Base-by-base conservation (phyloP, 352 stramenopile species). In the Phytophthora fragariae region DNA sequence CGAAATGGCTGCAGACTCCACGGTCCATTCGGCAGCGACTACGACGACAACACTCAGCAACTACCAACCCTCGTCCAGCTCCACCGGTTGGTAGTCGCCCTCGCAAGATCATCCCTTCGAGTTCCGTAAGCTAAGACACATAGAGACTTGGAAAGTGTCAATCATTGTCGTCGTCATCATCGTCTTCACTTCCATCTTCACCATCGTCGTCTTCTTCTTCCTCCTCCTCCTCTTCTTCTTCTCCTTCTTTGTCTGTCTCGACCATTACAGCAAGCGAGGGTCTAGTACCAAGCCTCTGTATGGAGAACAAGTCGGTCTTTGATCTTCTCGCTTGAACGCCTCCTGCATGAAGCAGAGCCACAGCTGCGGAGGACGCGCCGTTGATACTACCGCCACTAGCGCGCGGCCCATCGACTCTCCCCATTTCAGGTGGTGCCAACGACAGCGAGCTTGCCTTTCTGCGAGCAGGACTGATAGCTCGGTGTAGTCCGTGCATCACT, bases 1-100 rank as follows among this genome's bases (percentile, higher is more conserved):
- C 54, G 1, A 91, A 91, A 59, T 92, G 85, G 85, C 68, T 89
- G n/a, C 73, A 85, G 49, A 89, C 85, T 5, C 72, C 77, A 29
- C 57, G 58, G 1, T 49, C 58, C 14, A 57, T 72, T 35, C 66
- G 63, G 10, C 66, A 65, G 24, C 54, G 71, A 21, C 47, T 78
- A 3, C 11, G 58, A 54, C 66, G 66, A 47, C 71, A 68, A 46
- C 66, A 75, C 8, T 78, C 71, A 39, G 66, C 66, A 47, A 35
- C 39, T 46, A 46, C 3, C 12, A 71, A 50, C 29, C 37, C 46
- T 46, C 58, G 24, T 10, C 44, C 31, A 39, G 47, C 53, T n/a
- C 33, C 62, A 33, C 24, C 29, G 21, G 11, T 33, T 41, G 35
- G 19, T 19, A 57, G 10, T 35, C 62, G 55, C 37, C 5, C 41